phyloP scores from a whole-genome alignment of 2,329 filamentous ascomycete species.

The Fusarium setosum region DNA sequence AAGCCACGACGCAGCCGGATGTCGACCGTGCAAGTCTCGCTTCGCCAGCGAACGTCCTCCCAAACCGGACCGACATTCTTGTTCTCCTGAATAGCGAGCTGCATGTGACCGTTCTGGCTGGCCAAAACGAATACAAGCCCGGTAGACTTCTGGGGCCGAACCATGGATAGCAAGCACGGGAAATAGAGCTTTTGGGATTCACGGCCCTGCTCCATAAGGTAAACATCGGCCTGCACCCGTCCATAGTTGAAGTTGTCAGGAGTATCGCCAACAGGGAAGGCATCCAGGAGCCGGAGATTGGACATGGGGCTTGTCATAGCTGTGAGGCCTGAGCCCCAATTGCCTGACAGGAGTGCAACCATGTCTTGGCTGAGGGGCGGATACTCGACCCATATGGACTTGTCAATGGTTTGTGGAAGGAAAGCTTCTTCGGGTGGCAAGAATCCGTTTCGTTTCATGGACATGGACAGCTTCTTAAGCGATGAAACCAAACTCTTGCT shows the following conservation, averaged over 20 bases:
- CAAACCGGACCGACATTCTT: slow-evolving; percentile 78
- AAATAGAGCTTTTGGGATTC: slow-evolving; percentile 76
- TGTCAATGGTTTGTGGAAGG: slow-evolving; percentile 83
- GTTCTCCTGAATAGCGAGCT: slow-evolving; percentile 77
- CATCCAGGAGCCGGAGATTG: slow-evolving; percentile 69
- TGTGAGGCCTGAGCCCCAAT: slow-evolving; percentile 61
- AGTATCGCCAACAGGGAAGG: slow-evolving; percentile 83
- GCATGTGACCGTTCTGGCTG: slow-evolving; percentile 83
- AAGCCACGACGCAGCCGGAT: slow-evolving; percentile 82
- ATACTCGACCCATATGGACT: slow-evolving; percentile 84
- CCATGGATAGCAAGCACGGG: slow-evolving; percentile 80
- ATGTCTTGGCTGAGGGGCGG: slow-evolving; percentile 79
- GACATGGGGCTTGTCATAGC: slow-evolving; percentile 59
- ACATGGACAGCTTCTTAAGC: slow-evolving; percentile 79
- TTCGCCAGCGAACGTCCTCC: slow-evolving; percentile 85
- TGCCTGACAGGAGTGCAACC: slow-evolving; percentile 75
- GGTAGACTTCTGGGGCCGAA: slow-evolving; percentile 76
- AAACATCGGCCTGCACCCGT: slow-evolving; percentile 79
- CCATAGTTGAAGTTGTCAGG: slow-evolving; percentile 81
- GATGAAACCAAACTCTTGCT: slow-evolving; percentile 70
- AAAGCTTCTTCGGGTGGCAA: slow-evolving; percentile 76
- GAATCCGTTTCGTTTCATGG: slow-evolving; percentile 86
- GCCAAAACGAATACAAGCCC: slow-evolving; percentile 79
- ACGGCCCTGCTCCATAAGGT: slow-evolving; percentile 78
- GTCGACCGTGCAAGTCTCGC: slow-evolving; percentile 72